Conservation (phyloP, 345 rosid genomes). For the Ricinus communis region DNA sequence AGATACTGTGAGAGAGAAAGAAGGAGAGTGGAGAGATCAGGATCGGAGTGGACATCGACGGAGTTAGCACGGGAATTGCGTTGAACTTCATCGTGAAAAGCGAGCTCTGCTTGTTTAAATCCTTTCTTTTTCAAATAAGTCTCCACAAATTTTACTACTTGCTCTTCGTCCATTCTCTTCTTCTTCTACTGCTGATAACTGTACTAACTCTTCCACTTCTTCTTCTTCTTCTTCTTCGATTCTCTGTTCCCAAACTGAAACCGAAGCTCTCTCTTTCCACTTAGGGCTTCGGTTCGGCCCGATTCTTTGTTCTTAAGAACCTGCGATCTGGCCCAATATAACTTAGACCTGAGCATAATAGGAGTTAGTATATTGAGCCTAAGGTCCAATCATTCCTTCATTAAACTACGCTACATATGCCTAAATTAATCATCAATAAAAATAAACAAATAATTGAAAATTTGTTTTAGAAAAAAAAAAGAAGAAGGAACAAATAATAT, state of each 20-base stretch:
- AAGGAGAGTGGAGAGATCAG: conserved; percentile 68
- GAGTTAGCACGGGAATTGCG: conserved; percentile 40
- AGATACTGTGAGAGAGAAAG: conserved; percentile 71
- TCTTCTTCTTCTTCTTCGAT: neutral
- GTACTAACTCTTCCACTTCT: too few species aligned
- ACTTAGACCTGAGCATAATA: too few species aligned
- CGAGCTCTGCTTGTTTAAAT: conserved; percentile 59
- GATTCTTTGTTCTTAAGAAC: too few species aligned
- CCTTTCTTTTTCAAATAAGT: conserved; percentile 91
- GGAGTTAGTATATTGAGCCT: too few species aligned
- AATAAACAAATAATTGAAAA: too few species aligned
- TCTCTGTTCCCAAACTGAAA: neutral
- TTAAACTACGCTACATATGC: too few species aligned
- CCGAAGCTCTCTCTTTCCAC: neutral
- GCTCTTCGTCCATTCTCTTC: conserved; percentile 53
- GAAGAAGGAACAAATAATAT: too few species aligned
- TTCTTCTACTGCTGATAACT: conserved; percentile 15
- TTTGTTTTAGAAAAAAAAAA: too few species aligned
- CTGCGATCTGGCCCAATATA: too few species aligned
- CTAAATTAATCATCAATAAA: too few species aligned
- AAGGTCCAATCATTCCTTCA: too few species aligned
- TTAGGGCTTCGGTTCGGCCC: conserved; percentile 2
- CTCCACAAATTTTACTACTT: conserved; percentile 54
- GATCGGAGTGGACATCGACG: conserved; percentile 54
- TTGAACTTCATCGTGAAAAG: conserved; percentile 65